Conservation (phyloP, 768 basidiomycete genomes). For the Termitomyces sp. region DNA sequence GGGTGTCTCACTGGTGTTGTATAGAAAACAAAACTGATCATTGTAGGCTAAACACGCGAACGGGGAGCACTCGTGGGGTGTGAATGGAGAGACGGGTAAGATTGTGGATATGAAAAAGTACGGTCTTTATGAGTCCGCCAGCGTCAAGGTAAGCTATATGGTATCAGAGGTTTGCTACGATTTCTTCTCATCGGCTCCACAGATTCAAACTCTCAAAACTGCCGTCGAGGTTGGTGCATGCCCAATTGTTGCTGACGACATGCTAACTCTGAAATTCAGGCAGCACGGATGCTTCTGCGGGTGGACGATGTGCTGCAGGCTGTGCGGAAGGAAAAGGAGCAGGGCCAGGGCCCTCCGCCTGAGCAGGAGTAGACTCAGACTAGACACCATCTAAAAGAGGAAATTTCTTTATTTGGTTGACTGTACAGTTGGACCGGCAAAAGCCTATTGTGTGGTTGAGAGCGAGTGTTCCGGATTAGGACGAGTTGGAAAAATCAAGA, state of each 20-base stretch:
- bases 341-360: constrained; percentile 43
- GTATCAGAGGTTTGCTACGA: not conserved
- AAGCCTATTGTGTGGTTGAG: constrained; percentile 27
- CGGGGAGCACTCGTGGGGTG: constrained; percentile 89
- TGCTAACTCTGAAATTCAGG: constrained; percentile 36
- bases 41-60: constrained; percentile 89
- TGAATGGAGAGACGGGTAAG: constrained; percentile 95
- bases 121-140: constrained; percentile 92
- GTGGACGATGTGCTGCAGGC: constrained; percentile 95
- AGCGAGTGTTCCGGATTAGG: constrained; percentile 17
- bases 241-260: not conserved
- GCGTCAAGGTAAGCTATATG: constrained; percentile 67
- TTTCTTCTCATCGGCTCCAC: not conserved
- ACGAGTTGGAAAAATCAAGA: constrained; percentile 25
- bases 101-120: constrained; percentile 94
- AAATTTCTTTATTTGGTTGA: constrained; percentile 5
- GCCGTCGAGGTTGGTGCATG: constrained; percentile 72
- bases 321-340: constrained; percentile 69
- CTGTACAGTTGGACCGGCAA: constrained; percentile 39
- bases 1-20: constrained; percentile 25
- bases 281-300: constrained; percentile 85
- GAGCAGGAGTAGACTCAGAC: constrained; percentile 24
- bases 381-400: not conserved
- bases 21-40: not conserved
- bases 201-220: constrained; percentile 96